These are phyloP conservation scores for Strigomonas galati DNA, from an alignment of 208 protist species.

Conservation along the genomic window DNA sequence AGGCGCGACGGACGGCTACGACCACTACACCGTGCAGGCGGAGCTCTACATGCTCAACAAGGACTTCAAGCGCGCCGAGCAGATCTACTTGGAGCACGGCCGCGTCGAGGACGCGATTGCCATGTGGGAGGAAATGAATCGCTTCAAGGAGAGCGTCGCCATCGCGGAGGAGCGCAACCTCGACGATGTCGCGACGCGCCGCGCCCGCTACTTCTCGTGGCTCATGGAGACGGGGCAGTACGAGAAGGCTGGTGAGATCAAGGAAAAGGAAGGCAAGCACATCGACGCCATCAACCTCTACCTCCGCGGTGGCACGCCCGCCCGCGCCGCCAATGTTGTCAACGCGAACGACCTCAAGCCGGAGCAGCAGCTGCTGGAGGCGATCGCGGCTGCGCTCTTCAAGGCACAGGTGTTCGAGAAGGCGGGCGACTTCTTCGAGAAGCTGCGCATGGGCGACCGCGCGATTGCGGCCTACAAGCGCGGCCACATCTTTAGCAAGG, in stretches of 20 bases:
- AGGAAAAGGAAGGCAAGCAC: slow-evolving; percentile 93
- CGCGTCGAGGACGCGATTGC: slow-evolving; percentile 92
- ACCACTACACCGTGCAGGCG: slow-evolving; percentile 89
- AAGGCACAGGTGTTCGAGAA: slow-evolving; percentile 93
- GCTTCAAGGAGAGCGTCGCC: slow-evolving; percentile 90
- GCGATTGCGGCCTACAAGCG: slow-evolving; percentile 94
- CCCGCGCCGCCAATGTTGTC: slow-evolving; percentile 91
- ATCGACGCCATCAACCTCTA: slow-evolving; percentile 96
- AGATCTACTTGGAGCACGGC: slow-evolving; percentile 93
- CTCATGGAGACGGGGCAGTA: slow-evolving; percentile 95
- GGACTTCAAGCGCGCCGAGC: slow-evolving; percentile 92
- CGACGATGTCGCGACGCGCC: slow-evolving; percentile 82
- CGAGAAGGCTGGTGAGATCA: slow-evolving; percentile 93
- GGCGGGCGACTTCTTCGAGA: slow-evolving; percentile 96
- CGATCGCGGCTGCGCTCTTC: slow-evolving; percentile 92
- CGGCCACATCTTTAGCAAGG: slow-evolving; percentile 91
- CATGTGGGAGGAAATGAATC: slow-evolving; percentile 96
- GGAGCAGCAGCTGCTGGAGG: slow-evolving; percentile 91
- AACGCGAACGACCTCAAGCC: slow-evolving; percentile 75
- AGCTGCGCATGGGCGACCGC: slow-evolving; percentile 89
- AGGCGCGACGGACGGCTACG: slow-evolving; percentile 73
- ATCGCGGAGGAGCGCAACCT: slow-evolving; percentile 84
- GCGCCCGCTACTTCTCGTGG: slow-evolving; percentile 92
- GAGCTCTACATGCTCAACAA: slow-evolving; percentile 88
- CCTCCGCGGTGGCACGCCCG: slow-evolving; percentile 92